phyloP scores from a whole-genome alignment of 371 early-diverging fungal species.

The Zychaea mexicana region DNA sequence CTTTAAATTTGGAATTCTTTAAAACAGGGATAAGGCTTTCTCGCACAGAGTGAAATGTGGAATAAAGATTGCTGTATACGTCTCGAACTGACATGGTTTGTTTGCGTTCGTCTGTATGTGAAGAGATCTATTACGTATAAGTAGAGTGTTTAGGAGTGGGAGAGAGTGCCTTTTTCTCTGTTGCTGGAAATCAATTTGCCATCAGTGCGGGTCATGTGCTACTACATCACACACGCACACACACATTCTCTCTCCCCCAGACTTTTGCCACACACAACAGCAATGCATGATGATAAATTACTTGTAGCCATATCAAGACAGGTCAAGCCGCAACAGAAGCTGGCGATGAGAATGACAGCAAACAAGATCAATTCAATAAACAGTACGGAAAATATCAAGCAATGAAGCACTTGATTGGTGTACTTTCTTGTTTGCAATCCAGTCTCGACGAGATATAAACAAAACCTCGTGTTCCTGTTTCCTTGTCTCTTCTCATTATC shows the following conservation, averaged over 20 bases:
- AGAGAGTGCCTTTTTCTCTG: too few relatives aligned
- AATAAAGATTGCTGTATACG: constrained; percentile 51
- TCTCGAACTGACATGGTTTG: constrained; percentile 45
- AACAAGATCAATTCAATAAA: constrained; percentile 1
- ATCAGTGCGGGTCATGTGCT: too few relatives aligned
- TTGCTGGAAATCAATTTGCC: too few relatives aligned
- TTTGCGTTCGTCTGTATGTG: neutral
- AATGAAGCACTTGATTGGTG: too few relatives aligned
- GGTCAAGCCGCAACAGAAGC: too few relatives aligned
- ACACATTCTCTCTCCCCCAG: too few relatives aligned
- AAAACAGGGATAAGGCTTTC: constrained; percentile 95
- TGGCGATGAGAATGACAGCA: neutral
- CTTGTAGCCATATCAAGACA: too few relatives aligned
- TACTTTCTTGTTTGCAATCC: too few relatives aligned
- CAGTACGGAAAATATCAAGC: too few relatives aligned
- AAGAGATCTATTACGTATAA: neutral
- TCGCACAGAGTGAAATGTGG: constrained; percentile 49
- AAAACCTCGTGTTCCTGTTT: neutral
- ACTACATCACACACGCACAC: too few relatives aligned
- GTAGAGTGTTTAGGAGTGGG: constrained; percentile 1
- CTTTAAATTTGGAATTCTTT: constrained; percentile 92
- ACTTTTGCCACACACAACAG: too few relatives aligned
- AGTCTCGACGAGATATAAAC: neutral
- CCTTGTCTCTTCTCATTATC: neutral
- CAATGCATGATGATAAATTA: too few relatives aligned